Evolutionary conservation across 1,139 yeast genomes (phyloP).

Genomic region (Kodamaea plutei): DNA sequence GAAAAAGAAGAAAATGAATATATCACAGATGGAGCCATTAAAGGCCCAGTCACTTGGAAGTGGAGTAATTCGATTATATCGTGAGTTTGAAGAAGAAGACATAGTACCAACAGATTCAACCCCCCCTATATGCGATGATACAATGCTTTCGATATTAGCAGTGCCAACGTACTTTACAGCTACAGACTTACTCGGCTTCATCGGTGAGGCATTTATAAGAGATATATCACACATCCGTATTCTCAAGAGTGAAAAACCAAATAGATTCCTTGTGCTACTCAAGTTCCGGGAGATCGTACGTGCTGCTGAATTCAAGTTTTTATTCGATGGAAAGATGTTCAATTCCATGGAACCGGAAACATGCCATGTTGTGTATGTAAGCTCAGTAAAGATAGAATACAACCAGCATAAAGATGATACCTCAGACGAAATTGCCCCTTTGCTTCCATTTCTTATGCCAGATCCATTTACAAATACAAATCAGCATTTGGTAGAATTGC

Average conservation of each 20-base stretch:
- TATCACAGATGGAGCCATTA: conserved; percentile 38
- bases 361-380: conserved; percentile 72
- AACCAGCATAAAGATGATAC: conserved; percentile 6
- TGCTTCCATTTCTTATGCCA: conserved; percentile 62
- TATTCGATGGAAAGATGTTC: conserved; percentile 71
- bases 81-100: conserved; percentile 40
- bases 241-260: conserved; percentile 61
- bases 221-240: conserved; percentile 70
- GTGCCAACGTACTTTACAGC: conserved; percentile 87
- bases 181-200: conserved; percentile 74
- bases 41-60: conserved; percentile 61
- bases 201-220: conserved; percentile 59
- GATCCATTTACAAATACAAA: conserved; percentile 60
- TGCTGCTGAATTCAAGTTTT: conserved; percentile 62
- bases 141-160: conserved; percentile 74
- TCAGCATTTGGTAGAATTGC: conserved; percentile 54
- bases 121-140: conserved; percentile 17
- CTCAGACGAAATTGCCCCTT: conserved; percentile 14
- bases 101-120: neutral
- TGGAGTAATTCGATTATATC: conserved; percentile 68
- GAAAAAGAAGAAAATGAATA: conserved; percentile 1
- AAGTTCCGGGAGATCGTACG: conserved; percentile 57
- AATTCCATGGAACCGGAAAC: conserved; percentile 87
- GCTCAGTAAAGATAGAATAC: conserved; percentile 46
- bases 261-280: conserved; percentile 71